Evolutionary conservation across 73 alveolate genomes (phyloP).

Genomic region (Paramecium biaurelia): DNA sequence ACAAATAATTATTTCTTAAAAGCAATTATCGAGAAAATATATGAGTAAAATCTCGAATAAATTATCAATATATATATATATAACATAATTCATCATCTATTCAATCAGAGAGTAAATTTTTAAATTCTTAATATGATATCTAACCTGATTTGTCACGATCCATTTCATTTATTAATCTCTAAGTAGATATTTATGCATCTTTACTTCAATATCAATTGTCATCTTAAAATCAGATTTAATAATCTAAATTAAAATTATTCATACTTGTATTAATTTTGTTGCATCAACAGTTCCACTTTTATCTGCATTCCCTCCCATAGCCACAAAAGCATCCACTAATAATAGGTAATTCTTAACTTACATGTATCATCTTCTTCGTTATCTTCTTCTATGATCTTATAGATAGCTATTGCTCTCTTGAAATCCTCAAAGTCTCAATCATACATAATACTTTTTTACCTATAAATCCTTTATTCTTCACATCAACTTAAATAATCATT

Average conservation of each 20-base stretch:
- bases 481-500: slow-evolving; percentile 87
- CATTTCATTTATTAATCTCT: slow-evolving; percentile 69
- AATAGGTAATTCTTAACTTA: background rate
- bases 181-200: background rate
- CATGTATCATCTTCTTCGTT: slow-evolving; percentile 39
- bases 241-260: slow-evolving; percentile 74
- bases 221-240: slow-evolving; percentile 81
- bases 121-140: slow-evolving; percentile 85
- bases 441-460: background rate
- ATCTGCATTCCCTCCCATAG: slow-evolving; percentile 96
- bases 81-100: background rate
- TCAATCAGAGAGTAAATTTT: slow-evolving; percentile 51
- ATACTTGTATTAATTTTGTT: slow-evolving; percentile 46
- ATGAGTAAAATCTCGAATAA: background rate
- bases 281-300: slow-evolving; percentile 77
- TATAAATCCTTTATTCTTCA: slow-evolving; percentile 75
- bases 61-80: background rate
- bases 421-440: slow-evolving; percentile 62
- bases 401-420: slow-evolving; percentile 45
- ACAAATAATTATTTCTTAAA: background rate
- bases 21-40: background rate
- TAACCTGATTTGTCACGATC: slow-evolving; percentile 90
- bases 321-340: slow-evolving; percentile 94
- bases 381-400: slow-evolving; percentile 47
- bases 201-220: slow-evolving; percentile 88